These are phyloP conservation scores for Pestalotiopsis sp. DNA, from an alignment of 2,329 filamentous ascomycete species.

Conservation along the genomic window DNA sequence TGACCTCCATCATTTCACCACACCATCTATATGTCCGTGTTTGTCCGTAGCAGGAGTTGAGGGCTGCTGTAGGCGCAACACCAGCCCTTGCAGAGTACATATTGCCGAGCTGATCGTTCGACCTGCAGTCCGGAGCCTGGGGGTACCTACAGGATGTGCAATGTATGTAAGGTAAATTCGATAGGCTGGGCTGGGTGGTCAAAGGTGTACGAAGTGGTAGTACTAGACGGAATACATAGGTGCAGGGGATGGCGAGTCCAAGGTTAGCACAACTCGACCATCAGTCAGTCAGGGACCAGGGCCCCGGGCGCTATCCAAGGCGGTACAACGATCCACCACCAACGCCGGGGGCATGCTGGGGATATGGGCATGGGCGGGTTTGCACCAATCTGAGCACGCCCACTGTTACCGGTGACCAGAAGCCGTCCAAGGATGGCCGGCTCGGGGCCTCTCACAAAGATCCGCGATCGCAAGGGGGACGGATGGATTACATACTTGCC, in stretches of 20 bases:
- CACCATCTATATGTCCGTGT: not conserved
- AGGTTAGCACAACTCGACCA: not conserved
- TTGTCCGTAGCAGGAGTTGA: not conserved
- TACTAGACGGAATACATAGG: not conserved
- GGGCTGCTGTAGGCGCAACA: not conserved
- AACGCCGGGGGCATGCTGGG: not conserved
- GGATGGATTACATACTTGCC: not conserved
- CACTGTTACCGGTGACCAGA: not conserved
- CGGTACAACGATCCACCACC: not conserved
- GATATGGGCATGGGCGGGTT: not conserved
- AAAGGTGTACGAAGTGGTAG: not conserved
- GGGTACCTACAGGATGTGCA: not conserved
- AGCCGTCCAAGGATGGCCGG: not conserved
- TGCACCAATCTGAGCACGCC: conserved; percentile 1
- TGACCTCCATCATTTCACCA: too few species aligned
- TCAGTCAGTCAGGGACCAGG: not conserved
- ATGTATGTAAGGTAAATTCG: not conserved
- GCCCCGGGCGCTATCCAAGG: not conserved
- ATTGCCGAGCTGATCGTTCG: conserved; percentile 5
- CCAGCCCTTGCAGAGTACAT: conserved; percentile 10
- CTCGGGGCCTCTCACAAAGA: not conserved
- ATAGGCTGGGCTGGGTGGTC: not conserved
- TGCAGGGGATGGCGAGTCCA: not conserved
- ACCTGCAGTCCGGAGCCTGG: not conserved
- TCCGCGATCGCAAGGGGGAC: not conserved